Base-by-base conservation (phyloP, 495 filamentous ascomycete species). In the Diplogelasinospora grovesii region DNA sequence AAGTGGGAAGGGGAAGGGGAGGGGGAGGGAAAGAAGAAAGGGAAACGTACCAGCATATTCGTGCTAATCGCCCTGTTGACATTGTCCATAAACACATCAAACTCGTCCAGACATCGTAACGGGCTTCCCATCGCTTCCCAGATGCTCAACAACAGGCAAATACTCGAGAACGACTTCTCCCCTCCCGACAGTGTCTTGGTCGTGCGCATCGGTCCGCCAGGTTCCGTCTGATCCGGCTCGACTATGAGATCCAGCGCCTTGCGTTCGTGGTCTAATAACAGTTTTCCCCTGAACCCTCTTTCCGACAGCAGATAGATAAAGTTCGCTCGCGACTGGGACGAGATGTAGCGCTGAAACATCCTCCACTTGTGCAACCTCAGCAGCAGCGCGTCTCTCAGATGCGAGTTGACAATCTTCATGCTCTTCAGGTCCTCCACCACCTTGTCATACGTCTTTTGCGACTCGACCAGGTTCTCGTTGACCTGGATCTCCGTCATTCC, bases 51-150 rank as follows among this genome's bases (percentile, higher is more conserved):
- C 53, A 99, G 90, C 87, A 97, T 89, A 46, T 85, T 83, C 47
- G 94, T 93, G 51, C 85, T 90, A 52, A 93, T 84, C 38, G 86
- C 88, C 30, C 92, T 78, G 59, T 99, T 99, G 41, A 96, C 86
- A 47, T 80, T 84, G 53, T 99, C 92, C 92, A 99, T 99, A 66
- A 94, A 99, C 27, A 99, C 92, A 65, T 99, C 92, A 54, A 96
- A 99, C 64, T 99, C 92, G 63, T 99, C 92, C 34, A 99, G 73
- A 56, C 93, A 97, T 26, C 92, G 77, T 39, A 99, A 80, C 0
- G 90, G 89, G 8, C 85, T 87, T 5, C 89, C 89, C 90, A 99
- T 97, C 27, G 92, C 93, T 56, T 97, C 92, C 92, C 92, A 98
- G 15, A 98, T 80, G 14, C 86, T 75, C 21, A 99, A 70, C 26